Percentiles rank a stretch among this genome's conserved stretches.
These are phyloP conservation scores for Apiotrichum siamense DNA, from an alignment of 1,284 basidiomycete species.

Conservation along the genomic window DNA sequence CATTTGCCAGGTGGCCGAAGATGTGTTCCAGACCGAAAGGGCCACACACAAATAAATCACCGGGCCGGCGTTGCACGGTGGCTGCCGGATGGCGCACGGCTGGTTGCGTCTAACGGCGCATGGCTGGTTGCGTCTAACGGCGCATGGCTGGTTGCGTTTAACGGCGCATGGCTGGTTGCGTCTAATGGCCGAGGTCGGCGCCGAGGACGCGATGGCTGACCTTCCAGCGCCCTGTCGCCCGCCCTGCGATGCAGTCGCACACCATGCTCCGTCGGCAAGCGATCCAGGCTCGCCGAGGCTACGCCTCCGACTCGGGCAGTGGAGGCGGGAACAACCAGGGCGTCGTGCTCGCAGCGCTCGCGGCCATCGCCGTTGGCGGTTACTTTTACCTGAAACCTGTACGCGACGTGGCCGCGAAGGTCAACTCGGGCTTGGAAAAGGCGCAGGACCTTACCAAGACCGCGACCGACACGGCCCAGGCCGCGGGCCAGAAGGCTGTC, in stretches of 20 bases:
- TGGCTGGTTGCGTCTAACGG: no score
- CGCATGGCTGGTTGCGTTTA: no score
- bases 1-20: no score
- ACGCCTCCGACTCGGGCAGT: not conserved
- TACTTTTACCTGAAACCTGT: slow-evolving; percentile 43
- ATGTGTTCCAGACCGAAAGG: no score
- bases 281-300: not conserved
- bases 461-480: not conserved
- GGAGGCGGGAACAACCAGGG: not conserved
- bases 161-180: no score
- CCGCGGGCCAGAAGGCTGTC: slow-evolving; percentile 2
- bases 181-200: no score
- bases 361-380: slow-evolving; percentile 32
- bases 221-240: not conserved
- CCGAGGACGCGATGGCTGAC: not conserved
- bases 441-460: not conserved
- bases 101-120: no score
- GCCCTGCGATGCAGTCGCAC: not conserved
- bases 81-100: no score
- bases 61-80: no score
- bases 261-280: not conserved
- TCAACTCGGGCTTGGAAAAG: not conserved
- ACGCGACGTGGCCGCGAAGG: slow-evolving; percentile 34
- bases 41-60: no score
- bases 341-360: slow-evolving; percentile 33